Conservation (phyloP, 1,284 basidiomycete genomes). For the Ganoderma sp. region DNA sequence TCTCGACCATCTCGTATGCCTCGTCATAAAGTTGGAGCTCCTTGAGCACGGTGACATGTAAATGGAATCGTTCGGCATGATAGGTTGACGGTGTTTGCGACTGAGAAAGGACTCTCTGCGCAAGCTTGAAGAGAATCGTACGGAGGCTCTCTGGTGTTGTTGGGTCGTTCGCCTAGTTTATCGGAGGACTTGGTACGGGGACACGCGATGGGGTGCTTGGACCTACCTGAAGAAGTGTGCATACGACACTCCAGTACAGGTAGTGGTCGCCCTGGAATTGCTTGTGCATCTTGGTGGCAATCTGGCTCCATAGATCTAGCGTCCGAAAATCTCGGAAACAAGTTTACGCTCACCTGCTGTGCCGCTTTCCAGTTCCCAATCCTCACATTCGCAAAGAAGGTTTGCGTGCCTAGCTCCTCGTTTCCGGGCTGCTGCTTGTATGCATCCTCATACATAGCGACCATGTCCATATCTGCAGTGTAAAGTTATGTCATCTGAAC, state of each 20-base stretch:
- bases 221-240: conserved; percentile 77
- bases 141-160: conserved; percentile 65
- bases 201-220: neutral
- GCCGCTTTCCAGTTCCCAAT: conserved; percentile 81
- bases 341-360: conserved; percentile 62
- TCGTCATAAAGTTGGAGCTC: conserved; percentile 73
- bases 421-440: conserved; percentile 78
- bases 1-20: conserved; percentile 71
- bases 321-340: conserved; percentile 16
- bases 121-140: conserved; percentile 71
- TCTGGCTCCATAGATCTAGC: conserved; percentile 44
- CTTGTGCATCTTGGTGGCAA: conserved; percentile 79
- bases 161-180: conserved; percentile 64
- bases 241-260: conserved; percentile 83
- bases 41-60: conserved; percentile 74
- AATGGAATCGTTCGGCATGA: conserved; percentile 75
- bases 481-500: neutral
- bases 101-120: conserved; percentile 68
- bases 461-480: conserved; percentile 71
- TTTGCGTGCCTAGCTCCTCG: conserved; percentile 81
- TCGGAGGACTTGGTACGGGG: neutral
- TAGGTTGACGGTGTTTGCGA: conserved; percentile 65
- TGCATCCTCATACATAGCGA: conserved; percentile 81
- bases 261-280: conserved; percentile 80
- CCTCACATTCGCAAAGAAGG: conserved; percentile 82